Base-by-base conservation (phyloP, 345 rosid genomes). In the Trapa incisa region DNA sequence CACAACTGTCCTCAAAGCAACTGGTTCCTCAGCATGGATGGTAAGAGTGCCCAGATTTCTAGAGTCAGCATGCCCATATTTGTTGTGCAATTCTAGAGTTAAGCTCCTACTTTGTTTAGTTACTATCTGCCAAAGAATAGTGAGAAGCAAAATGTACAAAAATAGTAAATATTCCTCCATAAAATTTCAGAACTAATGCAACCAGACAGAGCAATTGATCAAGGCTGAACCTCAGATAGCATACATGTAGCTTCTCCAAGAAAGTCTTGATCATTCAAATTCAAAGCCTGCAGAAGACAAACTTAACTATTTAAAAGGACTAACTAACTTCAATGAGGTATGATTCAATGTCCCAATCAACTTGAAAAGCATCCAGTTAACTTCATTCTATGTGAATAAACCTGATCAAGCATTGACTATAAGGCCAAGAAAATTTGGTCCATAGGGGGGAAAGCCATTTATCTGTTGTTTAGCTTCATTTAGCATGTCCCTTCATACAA, bases 231-330 rank as follows among this genome's bases (percentile, higher is more conserved):
- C 84, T 88, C 86, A 0, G 91, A 88, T 4, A 89, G 79, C 70
- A 78, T 80, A 80, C 96, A 88, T 0, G 68, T 79, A 64, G 89
- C 85, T 80, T 91, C 91, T 79, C 93, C 97, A 72, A 91, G 73
- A 75, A 80, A 91, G n/a, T 91, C 70, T 60, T 72, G 75, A 17
- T 72, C 75, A 33, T 67, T 48, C 75, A 72, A 61, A 11, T 67
- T 72, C 62, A 72, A 10, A 0, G 47, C 58, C 75, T 72, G 70
- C 62, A 72, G 5, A 17, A 50, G 4, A 69, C 9, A 11, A 42
- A 60, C 60, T 15, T 42, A 14, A 58, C 38, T 47, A 58, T 12
- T 42, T 33, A 4, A 65, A 10, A 8, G 14, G 15, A 7, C 17
- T 3, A n/a, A n/a, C 67, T 65, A n/a, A n/a, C 67, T 65, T 47